These are phyloP conservation scores for Uronychia binucleata DNA, from an alignment of 73 alveolate species.

Conservation along the genomic window DNA sequence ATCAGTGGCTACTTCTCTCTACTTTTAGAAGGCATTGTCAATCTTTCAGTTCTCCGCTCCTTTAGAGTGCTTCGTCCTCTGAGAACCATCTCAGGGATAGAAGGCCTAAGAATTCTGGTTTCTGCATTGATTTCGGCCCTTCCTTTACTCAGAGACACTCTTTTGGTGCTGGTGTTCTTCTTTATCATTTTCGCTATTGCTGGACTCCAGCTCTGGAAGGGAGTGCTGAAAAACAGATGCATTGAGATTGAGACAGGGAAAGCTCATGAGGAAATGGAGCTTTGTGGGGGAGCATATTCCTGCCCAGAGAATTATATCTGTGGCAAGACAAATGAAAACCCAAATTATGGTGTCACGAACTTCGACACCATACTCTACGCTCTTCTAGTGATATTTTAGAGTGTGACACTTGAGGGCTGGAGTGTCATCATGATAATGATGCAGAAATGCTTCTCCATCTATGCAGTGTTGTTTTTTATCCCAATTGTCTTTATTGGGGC, in stretches of 20 bases:
- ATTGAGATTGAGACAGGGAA: conserved; percentile 75
- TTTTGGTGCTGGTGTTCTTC: conserved; percentile 85
- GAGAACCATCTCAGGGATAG: conserved; percentile 86
- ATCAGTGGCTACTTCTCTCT: no score
- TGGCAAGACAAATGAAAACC: conserved; percentile 88
- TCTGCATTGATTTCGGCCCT: conserved; percentile 83
- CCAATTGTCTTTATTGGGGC: conserved; percentile 53
- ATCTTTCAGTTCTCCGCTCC: conserved; percentile 83
- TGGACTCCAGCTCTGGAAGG: conserved; percentile 90
- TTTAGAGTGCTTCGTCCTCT: conserved; percentile 94
- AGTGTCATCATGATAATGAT: conserved; percentile 41
- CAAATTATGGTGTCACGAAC: conserved; percentile 74
- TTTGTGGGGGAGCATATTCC: conserved; percentile 50
- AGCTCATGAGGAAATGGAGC: conserved; percentile 39
- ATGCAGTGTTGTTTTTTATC: conserved; percentile 33
- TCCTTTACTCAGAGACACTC: conserved; percentile 79
- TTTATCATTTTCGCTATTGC: conserved; percentile 88
- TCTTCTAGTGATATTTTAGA: conserved; percentile 45
- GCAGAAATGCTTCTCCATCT: conserved; percentile 32
- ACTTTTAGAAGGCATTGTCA: conserved; percentile 50
- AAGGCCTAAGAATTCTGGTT: conserved; percentile 85
- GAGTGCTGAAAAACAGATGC: conserved; percentile 81
- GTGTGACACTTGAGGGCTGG: conserved; percentile 81
- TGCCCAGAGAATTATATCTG: conserved; percentile 75
- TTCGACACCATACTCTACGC: conserved; percentile 77